Base-by-base conservation (phyloP, 176 grass and related monocot species). In the Canna indica region DNA sequence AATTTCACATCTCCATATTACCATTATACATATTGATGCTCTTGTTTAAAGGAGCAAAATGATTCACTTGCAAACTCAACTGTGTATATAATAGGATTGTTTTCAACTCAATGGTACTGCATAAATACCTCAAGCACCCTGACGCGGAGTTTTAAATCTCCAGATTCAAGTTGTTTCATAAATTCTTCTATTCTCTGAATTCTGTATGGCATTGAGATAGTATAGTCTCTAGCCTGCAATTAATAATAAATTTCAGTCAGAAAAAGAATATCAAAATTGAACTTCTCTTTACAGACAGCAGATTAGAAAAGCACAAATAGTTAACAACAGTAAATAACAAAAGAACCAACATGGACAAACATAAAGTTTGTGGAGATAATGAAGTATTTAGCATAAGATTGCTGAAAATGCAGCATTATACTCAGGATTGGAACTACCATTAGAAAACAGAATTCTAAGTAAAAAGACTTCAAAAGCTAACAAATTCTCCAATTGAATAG, bases 201-300 rank as follows among this genome's bases (percentile, higher is more conserved):
- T 63, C 88, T 81, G 72, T 90, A 91, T 67, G 93, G 93, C 93
- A 96, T 96, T 72, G 93, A 96, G 64, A 96, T 87, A 0, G 93
- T 87, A 58, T 76, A 83, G 72, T 96, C 78, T 81, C 93, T 87
- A 74, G 86, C 93, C 93, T 96, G 76, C 60, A 64, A 77, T 63
- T 56, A 77, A 64, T 61, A 14, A 60, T 13, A 24, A 66, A 25
- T 25, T 32, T 30, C 11, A 33, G 33, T 62, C 2, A 61, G 25
- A 18, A 32, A 62, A 62, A 62, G 13, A 16, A 32, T 4, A 32
- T 30, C 15, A 25, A 16, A 62, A 17, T 31, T 32, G 15, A 16
- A 62, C 1, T 62, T 62, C 18, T 12, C 32, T 13, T 14, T 33
- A 4, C 27, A 62, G 15, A 62, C 17, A 33, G 28, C 28, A 61